These are phyloP conservation scores for Escovopsis sp. DNA, from an alignment of 2,329 filamentous ascomycete genomes.

Conservation along the genomic window DNA sequence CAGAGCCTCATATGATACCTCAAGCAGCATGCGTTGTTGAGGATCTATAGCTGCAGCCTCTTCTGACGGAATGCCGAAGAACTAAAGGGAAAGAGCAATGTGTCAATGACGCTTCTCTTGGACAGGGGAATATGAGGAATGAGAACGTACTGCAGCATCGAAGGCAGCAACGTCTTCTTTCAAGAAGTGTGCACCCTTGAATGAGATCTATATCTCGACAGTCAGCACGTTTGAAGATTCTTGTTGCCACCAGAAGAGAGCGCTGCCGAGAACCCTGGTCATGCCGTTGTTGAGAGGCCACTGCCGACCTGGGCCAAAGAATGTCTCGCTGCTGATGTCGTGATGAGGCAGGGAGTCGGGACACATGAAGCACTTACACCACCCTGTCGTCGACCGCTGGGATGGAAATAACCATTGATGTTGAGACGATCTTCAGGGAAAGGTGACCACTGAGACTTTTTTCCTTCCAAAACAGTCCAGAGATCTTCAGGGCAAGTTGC, in stretches of 20 bases:
- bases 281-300: too few species aligned
- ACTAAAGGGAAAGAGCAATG: constrained; percentile 16
- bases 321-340: not conserved
- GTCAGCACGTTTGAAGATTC: too few species aligned
- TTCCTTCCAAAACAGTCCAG: constrained; percentile 31
- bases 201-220: constrained; percentile 21
- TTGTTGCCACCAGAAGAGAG: too few species aligned
- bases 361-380: constrained; percentile 22
- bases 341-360: not conserved
- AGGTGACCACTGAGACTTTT: constrained; percentile 31
- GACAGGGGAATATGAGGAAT: not conserved
- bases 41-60: constrained; percentile 38
- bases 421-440: constrained; percentile 35
- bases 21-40: constrained; percentile 35
- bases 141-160: constrained; percentile 32
- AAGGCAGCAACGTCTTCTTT: constrained; percentile 30
- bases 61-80: constrained; percentile 33
- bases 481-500: constrained; percentile 27
- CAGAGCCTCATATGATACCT: constrained; percentile 33
- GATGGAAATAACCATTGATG: constrained; percentile 37
- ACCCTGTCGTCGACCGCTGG: constrained; percentile 31
- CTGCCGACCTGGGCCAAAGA: not conserved
- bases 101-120: not conserved
- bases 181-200: constrained; percentile 36
- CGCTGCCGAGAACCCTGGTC: too few species aligned